phyloP scores from a whole-genome alignment of 352 stramenopile genomes.

The Globisporangium carolinianum region DNA sequence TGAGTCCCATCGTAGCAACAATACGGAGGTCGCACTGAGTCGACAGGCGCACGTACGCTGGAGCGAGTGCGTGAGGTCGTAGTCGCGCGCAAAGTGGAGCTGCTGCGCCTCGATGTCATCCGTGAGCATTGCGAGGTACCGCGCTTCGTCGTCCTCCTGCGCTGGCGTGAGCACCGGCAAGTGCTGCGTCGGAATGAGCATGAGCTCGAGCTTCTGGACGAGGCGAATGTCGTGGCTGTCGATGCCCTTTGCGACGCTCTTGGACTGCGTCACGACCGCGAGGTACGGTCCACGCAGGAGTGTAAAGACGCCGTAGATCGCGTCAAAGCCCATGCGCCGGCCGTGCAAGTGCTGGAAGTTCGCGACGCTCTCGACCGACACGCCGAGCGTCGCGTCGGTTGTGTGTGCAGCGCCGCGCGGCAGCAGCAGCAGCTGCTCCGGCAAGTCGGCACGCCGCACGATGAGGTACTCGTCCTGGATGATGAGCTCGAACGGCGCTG shows the following conservation, averaged over 20 bases:
- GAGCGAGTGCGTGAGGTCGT: conserved; percentile 73
- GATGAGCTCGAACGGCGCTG: conserved; percentile 33
- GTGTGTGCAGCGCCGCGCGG: conserved; percentile 14
- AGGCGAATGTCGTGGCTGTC: conserved; percentile 45
- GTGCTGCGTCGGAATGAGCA: conserved; percentile 61
- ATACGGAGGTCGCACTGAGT: too few species aligned
- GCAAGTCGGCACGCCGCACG: conserved; percentile 39
- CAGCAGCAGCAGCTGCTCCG: conserved; percentile 45
- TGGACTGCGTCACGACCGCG: conserved; percentile 65
- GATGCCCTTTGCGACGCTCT: conserved; percentile 40
- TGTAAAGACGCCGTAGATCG: conserved; percentile 74
- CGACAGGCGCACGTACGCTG: conserved; percentile 37
- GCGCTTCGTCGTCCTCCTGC: conserved; percentile 53
- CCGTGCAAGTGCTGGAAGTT: conserved; percentile 62
- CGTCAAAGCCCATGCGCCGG: conserved; percentile 67
- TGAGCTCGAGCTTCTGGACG: conserved; percentile 53
- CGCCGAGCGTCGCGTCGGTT: conserved; percentile 26
- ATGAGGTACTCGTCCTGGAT: conserved; percentile 70
- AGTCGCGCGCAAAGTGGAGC: conserved; percentile 72
- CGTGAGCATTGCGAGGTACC: conserved; percentile 60
- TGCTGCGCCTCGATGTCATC: conserved; percentile 40
- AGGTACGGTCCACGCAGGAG: conserved; percentile 64
- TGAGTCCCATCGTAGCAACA: not conserved
- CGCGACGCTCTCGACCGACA: conserved; percentile 54
- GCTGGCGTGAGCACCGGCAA: conserved; percentile 34